Evolutionary conservation across 176 grass and related monocot genomes (phyloP).

Genomic region (Musa itinerans): DNA sequence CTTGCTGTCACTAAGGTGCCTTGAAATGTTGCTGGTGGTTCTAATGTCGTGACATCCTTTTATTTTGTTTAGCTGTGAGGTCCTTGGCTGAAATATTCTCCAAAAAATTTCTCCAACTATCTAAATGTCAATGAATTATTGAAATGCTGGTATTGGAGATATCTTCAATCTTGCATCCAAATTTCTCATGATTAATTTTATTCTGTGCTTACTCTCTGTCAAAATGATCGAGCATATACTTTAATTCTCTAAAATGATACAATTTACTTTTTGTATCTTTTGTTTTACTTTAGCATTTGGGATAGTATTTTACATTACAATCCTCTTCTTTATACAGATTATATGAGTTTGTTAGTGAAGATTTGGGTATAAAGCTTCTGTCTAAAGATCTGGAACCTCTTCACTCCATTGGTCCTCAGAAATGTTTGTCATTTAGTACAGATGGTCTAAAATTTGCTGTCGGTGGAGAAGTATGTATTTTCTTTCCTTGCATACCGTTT

Average conservation of each 20-base stretch:
- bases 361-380: slow-evolving; percentile 42
- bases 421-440: slow-evolving; percentile 91
- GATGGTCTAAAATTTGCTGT: slow-evolving; percentile 91
- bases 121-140: background rate
- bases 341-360: slow-evolving; percentile 66
- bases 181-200: too few species aligned
- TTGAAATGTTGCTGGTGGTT: background rate
- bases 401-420: slow-evolving; percentile 71
- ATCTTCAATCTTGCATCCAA: too few species aligned
- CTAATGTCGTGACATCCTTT: background rate
- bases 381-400: slow-evolving; percentile 41
- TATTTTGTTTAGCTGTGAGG: background rate
- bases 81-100: background rate
- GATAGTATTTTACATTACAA: slow-evolving; percentile 1
- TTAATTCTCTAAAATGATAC: background rate
- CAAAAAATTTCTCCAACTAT: background rate
- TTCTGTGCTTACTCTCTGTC: too few species aligned
- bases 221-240: background rate
- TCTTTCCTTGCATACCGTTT: background rate
- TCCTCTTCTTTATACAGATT: slow-evolving; percentile 31
- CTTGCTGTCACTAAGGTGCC: background rate
- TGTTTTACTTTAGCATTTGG: slow-evolving; percentile 3
- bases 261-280: background rate
- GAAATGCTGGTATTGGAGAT: too few species aligned
- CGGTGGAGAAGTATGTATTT: slow-evolving; percentile 65